These are phyloP conservation scores for Oleoguttula mirabilis DNA, from an alignment of 495 filamentous ascomycete genomes.

Conservation along the genomic window DNA sequence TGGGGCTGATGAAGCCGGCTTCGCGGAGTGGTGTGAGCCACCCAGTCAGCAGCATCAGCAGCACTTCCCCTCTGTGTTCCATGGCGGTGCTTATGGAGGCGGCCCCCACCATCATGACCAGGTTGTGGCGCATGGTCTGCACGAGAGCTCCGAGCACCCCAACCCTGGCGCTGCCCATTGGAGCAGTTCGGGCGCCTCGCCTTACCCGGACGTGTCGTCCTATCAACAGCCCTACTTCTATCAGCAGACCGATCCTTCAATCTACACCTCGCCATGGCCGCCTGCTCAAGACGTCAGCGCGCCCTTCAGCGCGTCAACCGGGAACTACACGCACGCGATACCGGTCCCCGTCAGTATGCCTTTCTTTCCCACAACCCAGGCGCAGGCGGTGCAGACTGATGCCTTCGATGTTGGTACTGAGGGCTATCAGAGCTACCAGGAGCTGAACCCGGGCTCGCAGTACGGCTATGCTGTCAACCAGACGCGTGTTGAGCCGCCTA, in stretches of 20 bases:
- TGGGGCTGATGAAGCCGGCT: too few species aligned
- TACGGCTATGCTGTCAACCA: constrained; percentile 2
- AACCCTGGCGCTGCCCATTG: constrained; percentile 14
- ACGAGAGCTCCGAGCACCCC: too few species aligned
- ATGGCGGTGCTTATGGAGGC: too few species aligned
- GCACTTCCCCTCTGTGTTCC: too few species aligned
- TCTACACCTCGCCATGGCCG: constrained; percentile 10
- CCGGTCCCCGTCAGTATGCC: background rate
- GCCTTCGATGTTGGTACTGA: background rate
- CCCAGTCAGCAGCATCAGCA: too few species aligned
- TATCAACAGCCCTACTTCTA: constrained; percentile 10
- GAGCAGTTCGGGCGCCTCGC: constrained; percentile 48
- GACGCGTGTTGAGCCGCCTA: background rate
- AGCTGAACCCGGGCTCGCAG: background rate
- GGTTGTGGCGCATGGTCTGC: too few species aligned
- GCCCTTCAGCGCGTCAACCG: background rate
- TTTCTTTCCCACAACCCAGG: background rate
- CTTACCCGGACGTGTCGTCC: constrained; percentile 5
- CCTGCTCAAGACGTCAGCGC: background rate
- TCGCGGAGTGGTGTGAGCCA: too few species aligned
- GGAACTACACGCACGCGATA: background rate
- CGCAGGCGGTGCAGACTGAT: background rate
- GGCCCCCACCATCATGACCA: too few species aligned
- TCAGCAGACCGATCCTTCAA: constrained; percentile 8
- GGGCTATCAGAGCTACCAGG: background rate